phyloP scores from a whole-genome alignment of 2,329 filamentous ascomycete species.

The Leptographium flavum region DNA sequence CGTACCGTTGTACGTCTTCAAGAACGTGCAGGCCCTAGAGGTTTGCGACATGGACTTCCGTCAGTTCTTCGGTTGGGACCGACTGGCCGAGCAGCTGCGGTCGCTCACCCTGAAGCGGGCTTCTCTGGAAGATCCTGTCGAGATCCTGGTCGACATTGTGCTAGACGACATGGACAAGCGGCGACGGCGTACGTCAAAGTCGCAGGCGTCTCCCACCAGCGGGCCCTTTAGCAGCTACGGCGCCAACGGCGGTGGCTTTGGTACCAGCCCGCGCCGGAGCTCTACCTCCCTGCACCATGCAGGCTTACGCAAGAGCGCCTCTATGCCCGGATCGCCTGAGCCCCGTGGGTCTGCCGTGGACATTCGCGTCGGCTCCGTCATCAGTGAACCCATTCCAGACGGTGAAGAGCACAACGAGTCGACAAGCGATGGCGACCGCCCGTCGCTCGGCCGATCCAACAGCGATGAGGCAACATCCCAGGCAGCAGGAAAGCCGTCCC shows the following conservation, averaged over 20 bases:
- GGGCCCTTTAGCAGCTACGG: conserved; percentile 26
- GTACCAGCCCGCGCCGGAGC: conserved; percentile 44
- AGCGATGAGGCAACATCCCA: conserved; percentile 26
- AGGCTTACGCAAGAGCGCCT: conserved; percentile 53
- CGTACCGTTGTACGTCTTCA: conserved; percentile 92
- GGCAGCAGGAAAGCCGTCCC: conserved; percentile 28
- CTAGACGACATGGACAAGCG: conserved; percentile 93
- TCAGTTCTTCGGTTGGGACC: conserved; percentile 95
- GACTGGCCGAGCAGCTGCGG: conserved; percentile 77
- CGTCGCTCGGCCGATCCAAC: conserved; percentile 32
- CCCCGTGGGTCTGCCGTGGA: conserved; percentile 32
- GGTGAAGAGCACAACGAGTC: conserved; percentile 26
- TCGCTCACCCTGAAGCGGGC: conserved; percentile 81
- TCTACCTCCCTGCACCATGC: conserved; percentile 50
- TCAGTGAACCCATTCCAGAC: conserved; percentile 27
- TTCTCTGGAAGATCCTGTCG: conserved; percentile 75
- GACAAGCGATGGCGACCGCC: conserved; percentile 22
- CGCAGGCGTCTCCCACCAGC: conserved; percentile 65
- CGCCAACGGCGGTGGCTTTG: conserved; percentile 1
- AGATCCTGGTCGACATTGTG: conserved; percentile 84
- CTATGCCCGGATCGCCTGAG: conserved; percentile 50
- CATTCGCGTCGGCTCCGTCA: conserved; percentile 45
- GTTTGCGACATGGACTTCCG: conserved; percentile 92
- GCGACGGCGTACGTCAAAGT: conserved; percentile 74
- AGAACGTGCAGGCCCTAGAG: conserved; percentile 87